phyloP scores from a whole-genome alignment of 495 filamentous ascomycete genomes.

The Aspergillus steynii region DNA sequence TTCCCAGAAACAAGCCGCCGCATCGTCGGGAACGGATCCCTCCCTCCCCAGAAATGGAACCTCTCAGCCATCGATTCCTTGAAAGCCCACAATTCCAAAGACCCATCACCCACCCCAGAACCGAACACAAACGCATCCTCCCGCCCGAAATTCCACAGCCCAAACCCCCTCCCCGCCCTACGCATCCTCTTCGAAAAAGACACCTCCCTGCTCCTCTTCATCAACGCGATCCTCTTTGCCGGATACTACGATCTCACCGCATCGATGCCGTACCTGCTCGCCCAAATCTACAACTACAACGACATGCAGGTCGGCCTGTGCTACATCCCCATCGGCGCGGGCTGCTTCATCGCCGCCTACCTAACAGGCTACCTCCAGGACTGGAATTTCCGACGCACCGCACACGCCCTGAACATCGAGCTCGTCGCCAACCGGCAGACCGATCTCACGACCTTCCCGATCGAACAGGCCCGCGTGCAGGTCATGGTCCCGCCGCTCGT shows the following conservation, averaged over 20 bases:
- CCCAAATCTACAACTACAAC: constrained; percentile 43
- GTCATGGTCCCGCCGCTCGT: constrained; percentile 45
- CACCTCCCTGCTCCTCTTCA: constrained; percentile 43
- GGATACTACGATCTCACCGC: constrained; percentile 40
- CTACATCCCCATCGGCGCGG: constrained; percentile 47
- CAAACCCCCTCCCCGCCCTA: constrained; percentile 70
- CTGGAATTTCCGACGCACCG: constrained; percentile 45
- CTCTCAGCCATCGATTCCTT: constrained; percentile 4
- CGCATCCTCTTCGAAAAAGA: constrained; percentile 61
- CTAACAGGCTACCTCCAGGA: constrained; percentile 80
- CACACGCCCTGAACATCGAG: constrained; percentile 40
- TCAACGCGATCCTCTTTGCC: constrained; percentile 48
- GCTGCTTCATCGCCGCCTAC: constrained; percentile 79
- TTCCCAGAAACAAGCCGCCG: constrained; percentile 46
- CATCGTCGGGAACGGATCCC: constrained; percentile 45
- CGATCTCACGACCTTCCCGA: constrained; percentile 58
- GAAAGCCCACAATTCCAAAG: no score
- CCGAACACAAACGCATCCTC: background rate
- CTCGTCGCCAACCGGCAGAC: constrained; percentile 52
- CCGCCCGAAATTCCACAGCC: constrained; percentile 53
- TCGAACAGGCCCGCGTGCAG: constrained; percentile 63
- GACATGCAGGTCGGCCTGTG: constrained; percentile 52
- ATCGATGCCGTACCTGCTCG: constrained; percentile 45
- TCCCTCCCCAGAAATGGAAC: constrained; percentile 17
- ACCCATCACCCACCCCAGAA: constrained; percentile 2